Evolutionary conservation across 2,329 filamentous ascomycete species (phyloP).

Genomic region (Fusarium euwallaceae): DNA sequence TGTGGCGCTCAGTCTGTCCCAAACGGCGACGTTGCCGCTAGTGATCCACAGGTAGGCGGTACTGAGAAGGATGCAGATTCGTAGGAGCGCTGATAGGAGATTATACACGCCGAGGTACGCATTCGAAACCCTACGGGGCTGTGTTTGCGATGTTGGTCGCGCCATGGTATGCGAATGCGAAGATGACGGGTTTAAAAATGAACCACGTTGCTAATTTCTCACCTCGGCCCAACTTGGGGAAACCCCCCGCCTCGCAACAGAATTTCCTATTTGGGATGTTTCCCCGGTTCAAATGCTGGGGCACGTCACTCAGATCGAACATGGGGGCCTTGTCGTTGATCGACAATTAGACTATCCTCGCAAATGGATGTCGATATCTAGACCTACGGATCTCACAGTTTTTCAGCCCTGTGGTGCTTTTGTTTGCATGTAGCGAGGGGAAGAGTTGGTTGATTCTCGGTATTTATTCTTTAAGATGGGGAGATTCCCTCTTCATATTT

Average conservation of each 20-base stretch:
- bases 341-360: neutral
- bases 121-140: neutral
- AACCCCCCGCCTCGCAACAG: neutral
- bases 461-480: neutral
- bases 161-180: slow-evolving; percentile 9
- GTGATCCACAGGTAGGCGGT: slow-evolving; percentile 26
- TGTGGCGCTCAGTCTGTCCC: slow-evolving; percentile 25
- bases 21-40: slow-evolving; percentile 27
- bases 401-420: neutral
- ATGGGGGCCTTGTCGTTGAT: neutral
- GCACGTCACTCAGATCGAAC: neutral
- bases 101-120: slow-evolving; percentile 36
- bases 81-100: slow-evolving; percentile 17
- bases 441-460: neutral
- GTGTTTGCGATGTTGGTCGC: neutral
- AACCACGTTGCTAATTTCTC: slow-evolving; percentile 2
- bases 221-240: neutral
- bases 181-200: neutral
- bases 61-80: slow-evolving; percentile 17
- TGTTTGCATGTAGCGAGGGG: neutral
- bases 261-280: slow-evolving; percentile 23
- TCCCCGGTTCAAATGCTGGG: neutral
- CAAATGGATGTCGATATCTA: slow-evolving; percentile 4
- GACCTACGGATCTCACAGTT: neutral
- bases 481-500: neutral